These are phyloP conservation scores for Oehlia diaphana DNA, from an alignment of 192 early-diverging fungal species.

Conservation along the genomic window DNA sequence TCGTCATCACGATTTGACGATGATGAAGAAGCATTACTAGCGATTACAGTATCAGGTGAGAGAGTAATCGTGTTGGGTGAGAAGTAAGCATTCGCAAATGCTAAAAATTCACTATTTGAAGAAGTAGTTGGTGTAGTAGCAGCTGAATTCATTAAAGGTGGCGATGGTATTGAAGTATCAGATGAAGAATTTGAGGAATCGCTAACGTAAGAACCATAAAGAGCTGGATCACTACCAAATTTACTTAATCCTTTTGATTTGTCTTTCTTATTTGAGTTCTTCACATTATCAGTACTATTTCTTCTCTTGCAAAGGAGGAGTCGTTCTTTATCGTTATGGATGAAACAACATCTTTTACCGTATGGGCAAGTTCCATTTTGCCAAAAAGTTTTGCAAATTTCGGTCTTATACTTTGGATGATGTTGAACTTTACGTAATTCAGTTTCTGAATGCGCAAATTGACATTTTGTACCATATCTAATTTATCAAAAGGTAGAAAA, in stretches of 20 bases:
- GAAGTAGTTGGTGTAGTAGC: not conserved
- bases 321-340: constrained; percentile 64
- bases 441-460: constrained; percentile 83
- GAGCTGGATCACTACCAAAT: constrained; percentile 10
- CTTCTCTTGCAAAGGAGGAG: not conserved
- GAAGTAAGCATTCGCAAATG: constrained; percentile 29
- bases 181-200: not conserved
- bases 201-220: constrained; percentile 9
- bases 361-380: constrained; percentile 89
- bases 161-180: too few species aligned
- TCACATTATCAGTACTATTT: not conserved
- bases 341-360: constrained; percentile 94
- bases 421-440: constrained; percentile 82
- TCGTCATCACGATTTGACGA: not conserved
- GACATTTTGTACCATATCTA: constrained; percentile 91
- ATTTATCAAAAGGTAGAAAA: too few species aligned
- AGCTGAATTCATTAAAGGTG: not conserved
- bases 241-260: constrained; percentile 19
- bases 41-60: not conserved
- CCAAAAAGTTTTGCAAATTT: constrained; percentile 90
- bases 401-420: constrained; percentile 95
- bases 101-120: not conserved
- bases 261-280: not conserved
- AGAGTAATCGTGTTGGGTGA: not conserved
- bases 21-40: not conserved